A percentile compares a stretch with the other conserved stretches of the same genome.
phyloP scores from a whole-genome alignment of 1,284 basidiomycete genomes.

The Anthracocystis panici-leucophaei region DNA sequence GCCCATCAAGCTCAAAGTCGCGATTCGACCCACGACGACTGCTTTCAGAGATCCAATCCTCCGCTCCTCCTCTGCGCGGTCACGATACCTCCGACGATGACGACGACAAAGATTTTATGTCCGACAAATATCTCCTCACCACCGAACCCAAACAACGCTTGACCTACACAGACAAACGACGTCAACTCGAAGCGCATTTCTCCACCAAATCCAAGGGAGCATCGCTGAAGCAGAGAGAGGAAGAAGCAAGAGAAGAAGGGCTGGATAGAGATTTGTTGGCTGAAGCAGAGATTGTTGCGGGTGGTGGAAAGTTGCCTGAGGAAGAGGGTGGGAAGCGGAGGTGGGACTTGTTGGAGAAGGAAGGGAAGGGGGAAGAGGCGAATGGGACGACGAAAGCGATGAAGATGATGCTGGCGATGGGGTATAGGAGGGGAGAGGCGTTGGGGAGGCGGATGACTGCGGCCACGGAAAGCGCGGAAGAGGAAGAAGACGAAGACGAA shows the following conservation, averaged over 20 bases:
- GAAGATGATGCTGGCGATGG: conserved; percentile 62
- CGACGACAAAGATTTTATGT: conserved; percentile 51
- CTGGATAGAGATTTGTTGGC: conserved; percentile 43
- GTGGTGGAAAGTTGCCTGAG: conserved; percentile 34
- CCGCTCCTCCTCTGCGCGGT: not conserved
- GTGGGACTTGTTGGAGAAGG: conserved; percentile 29
- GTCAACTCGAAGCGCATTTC: conserved; percentile 27
- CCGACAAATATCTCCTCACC: conserved; percentile 34
- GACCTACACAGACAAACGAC: conserved; percentile 36
- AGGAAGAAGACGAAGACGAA: conserved; percentile 21
- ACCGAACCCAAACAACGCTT: conserved; percentile 22
- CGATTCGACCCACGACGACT: conserved; percentile 22
- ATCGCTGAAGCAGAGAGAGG: conserved; percentile 27
- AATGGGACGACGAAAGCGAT: conserved; percentile 45
- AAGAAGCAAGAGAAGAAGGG: conserved; percentile 37
- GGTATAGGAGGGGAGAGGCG: conserved; percentile 41
- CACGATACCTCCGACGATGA: too few relatives aligned
- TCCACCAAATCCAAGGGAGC: conserved; percentile 7
- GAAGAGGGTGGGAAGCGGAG: conserved; percentile 22
- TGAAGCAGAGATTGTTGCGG: conserved; percentile 50
- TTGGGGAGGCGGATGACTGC: conserved; percentile 30
- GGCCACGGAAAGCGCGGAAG: not conserved
- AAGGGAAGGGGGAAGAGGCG: not conserved
- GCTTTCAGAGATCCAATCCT: conserved; percentile 31
- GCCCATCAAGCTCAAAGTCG: not conserved